phyloP scores from a whole-genome alignment of 208 protist genomes.

The Porcisia hertigi region DNA sequence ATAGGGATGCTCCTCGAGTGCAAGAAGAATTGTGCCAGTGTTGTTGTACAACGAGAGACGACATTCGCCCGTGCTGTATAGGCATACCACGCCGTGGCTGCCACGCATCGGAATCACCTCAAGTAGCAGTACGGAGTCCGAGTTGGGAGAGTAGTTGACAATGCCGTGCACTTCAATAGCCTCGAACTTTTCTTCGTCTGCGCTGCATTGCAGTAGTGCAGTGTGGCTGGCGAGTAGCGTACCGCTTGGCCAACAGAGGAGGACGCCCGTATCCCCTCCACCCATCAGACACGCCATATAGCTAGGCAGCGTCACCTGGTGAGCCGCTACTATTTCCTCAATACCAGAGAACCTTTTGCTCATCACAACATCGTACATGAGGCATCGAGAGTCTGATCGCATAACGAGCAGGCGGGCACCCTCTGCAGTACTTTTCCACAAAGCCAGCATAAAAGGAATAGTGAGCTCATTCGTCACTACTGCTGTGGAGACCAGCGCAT shows the following conservation, averaged over 20 bases:
- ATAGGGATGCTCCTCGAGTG: slow-evolving; percentile 33
- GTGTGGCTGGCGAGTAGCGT: slow-evolving; percentile 12
- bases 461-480: slow-evolving; percentile 37
- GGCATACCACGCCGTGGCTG: slow-evolving; percentile 31
- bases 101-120: slow-evolving; percentile 28
- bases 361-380: slow-evolving; percentile 32
- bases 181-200: slow-evolving; percentile 14
- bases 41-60: slow-evolving; percentile 22
- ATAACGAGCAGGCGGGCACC: slow-evolving; percentile 25
- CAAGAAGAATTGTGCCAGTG: slow-evolving; percentile 25
- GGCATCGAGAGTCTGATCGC: slow-evolving; percentile 31
- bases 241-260: slow-evolving; percentile 23
- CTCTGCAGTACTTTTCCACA: slow-evolving; percentile 22
- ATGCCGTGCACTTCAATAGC: slow-evolving; percentile 4
- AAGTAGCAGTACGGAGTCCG: slow-evolving; percentile 20
- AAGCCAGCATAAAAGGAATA: slow-evolving; percentile 16
- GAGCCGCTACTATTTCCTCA: slow-evolving; percentile 16
- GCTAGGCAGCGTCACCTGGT: slow-evolving; percentile 23
- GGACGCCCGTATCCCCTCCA: slow-evolving; percentile 4
- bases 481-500: slow-evolving; percentile 16
- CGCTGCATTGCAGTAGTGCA: slow-evolving; percentile 15
- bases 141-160: neutral
- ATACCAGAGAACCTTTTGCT: slow-evolving; percentile 5
- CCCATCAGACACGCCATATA: slow-evolving; percentile 19
- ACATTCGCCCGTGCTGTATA: slow-evolving; percentile 42